Evolutionary conservation across 257 asterid species (phyloP).

Genomic region (Agastache rugosa): DNA sequence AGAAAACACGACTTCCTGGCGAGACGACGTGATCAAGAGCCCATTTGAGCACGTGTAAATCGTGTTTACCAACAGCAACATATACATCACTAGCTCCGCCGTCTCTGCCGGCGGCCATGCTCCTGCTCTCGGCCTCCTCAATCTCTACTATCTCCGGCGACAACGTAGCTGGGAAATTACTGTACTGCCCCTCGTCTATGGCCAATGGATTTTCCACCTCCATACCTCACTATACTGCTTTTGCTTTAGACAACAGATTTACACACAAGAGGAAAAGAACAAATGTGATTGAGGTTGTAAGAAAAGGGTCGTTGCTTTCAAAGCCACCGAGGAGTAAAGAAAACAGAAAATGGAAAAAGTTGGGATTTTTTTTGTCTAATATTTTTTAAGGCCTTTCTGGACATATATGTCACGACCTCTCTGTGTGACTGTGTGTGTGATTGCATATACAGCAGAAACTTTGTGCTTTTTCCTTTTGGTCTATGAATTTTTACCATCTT

Average conservation of each 20-base stretch:
- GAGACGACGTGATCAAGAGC: constrained; percentile 62
- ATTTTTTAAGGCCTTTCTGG: constrained; percentile 32
- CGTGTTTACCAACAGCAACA: constrained; percentile 78
- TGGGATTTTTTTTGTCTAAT: constrained; percentile 42
- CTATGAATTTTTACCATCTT: constrained; percentile 29
- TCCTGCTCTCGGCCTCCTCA: constrained; percentile 53
- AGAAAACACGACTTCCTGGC: constrained; percentile 58
- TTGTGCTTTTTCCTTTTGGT: constrained; percentile 35
- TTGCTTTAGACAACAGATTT: constrained; percentile 35
- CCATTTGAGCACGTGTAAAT: constrained; percentile 71
- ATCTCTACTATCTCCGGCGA: constrained; percentile 81
- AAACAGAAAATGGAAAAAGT: constrained; percentile 21
- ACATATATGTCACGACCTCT: constrained; percentile 26
- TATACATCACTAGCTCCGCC: constrained; percentile 59
- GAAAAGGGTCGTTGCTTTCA: constrained; percentile 52
- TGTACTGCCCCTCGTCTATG: constrained; percentile 41
- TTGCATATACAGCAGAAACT: constrained; percentile 27
- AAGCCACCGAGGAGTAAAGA: constrained; percentile 40
- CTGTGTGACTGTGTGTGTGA: background rate
- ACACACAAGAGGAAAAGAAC: constrained; percentile 41
- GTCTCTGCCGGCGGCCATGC: constrained; percentile 40
- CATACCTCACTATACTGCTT: constrained; percentile 26
- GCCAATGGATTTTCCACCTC: constrained; percentile 37
- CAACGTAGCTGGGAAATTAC: constrained; percentile 38
- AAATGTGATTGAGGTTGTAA: constrained; percentile 31